Conservation (phyloP, 805 yeast genomes). For the Teunomyces gatunensis region DNA sequence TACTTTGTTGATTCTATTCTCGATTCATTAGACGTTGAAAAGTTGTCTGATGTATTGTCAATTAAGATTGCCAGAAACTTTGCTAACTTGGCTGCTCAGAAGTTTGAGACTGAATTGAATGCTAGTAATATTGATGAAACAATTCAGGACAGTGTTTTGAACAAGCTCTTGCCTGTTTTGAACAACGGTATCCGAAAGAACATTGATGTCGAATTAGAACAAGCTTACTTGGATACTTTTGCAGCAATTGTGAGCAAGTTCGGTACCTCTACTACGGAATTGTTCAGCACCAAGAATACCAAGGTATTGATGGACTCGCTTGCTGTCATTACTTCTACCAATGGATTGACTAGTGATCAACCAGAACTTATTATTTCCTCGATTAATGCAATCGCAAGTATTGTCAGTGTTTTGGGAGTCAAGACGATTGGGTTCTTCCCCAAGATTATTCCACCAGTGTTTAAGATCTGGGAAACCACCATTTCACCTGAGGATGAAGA, state of each 20-base stretch:
- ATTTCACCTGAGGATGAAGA: conserved; percentile 17
- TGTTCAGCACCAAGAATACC: conserved; percentile 39
- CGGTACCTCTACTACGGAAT: conserved; percentile 33
- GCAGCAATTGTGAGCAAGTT: conserved; percentile 63
- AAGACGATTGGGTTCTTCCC: conserved; percentile 83
- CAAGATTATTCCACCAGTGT: conserved; percentile 72
- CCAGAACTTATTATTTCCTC: conserved; percentile 73
- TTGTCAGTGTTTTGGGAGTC: conserved; percentile 77
- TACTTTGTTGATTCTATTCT: conserved; percentile 64
- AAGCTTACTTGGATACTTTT: conserved; percentile 67
- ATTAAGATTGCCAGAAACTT: conserved; percentile 58
- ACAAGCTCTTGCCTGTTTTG: conserved; percentile 49
- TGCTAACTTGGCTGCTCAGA: conserved; percentile 59
- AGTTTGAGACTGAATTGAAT: conserved; percentile 65
- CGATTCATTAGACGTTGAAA: conserved; percentile 32
- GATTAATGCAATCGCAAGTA: conserved; percentile 64
- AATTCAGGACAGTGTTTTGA: conserved; percentile 51
- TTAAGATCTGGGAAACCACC: conserved; percentile 53
- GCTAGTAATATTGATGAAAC: conserved; percentile 41
- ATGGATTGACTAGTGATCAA: conserved; percentile 53
- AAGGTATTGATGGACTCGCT: conserved; percentile 50
- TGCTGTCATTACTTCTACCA: conserved; percentile 43
- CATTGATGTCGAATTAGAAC: conserved; percentile 52
- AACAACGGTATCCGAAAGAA: conserved; percentile 34
- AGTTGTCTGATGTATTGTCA: conserved; percentile 37